Evolutionary conservation across 805 yeast genomes (phyloP).

Genomic region (Lipomyces sp.): DNA sequence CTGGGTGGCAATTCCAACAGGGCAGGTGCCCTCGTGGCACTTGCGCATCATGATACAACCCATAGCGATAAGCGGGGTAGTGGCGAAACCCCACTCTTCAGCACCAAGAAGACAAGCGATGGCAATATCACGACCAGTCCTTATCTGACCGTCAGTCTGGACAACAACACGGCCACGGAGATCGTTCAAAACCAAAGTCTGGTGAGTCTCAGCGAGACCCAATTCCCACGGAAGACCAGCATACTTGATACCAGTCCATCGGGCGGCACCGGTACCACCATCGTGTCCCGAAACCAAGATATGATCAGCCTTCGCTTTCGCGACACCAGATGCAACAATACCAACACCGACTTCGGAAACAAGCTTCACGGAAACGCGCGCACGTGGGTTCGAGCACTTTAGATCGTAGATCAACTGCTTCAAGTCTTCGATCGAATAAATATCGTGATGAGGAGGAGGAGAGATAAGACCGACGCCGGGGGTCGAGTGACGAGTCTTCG

Average conservation of each 20-base stretch:
- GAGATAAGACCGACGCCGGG: constrained; percentile 96
- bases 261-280: constrained; percentile 99
- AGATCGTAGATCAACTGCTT: constrained; percentile 95
- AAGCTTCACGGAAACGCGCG: constrained; percentile 93
- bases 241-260: constrained; percentile 94
- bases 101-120: constrained; percentile 96
- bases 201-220: constrained; percentile 98
- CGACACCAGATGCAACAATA: constrained; percentile 98
- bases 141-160: constrained; percentile 98
- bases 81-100: constrained; percentile 98
- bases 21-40: constrained; percentile 92
- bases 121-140: constrained; percentile 97
- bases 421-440: constrained; percentile 96
- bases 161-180: constrained; percentile 93
- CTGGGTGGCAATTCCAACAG: constrained; percentile 98
- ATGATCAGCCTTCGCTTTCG: constrained; percentile 98
- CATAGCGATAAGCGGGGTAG: constrained; percentile 94
- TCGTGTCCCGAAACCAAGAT: constrained; percentile 95
- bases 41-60: constrained; percentile 97
- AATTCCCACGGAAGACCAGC: constrained; percentile 99
- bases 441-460: constrained; percentile 99
- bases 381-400: constrained; percentile 96
- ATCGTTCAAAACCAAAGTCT: constrained; percentile 92
- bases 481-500: constrained; percentile 94
- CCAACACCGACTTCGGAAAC: constrained; percentile 99